Evolutionary conservation across 345 rosid species (phyloP).

Genomic region (Eucalyptus fibrosa): DNA sequence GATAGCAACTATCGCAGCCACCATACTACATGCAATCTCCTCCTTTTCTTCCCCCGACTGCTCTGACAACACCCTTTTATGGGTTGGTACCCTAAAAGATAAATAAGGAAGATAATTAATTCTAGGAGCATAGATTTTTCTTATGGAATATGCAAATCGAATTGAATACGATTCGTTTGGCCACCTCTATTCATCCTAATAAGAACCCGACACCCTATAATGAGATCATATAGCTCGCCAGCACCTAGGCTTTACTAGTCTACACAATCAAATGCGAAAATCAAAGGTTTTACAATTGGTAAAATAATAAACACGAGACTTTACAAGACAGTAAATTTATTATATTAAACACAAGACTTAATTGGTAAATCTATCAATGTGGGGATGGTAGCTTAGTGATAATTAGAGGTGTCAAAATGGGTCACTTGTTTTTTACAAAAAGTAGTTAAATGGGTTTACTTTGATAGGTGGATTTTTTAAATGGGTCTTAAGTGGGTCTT

Average conservation of each 20-base stretch:
- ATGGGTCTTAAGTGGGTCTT: rapidly evolving
- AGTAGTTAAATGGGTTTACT: too few relatives aligned
- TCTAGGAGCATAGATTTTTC: neutral
- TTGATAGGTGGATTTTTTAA: too few relatives aligned
- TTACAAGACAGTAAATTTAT: neutral
- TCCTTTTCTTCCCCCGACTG: neutral
- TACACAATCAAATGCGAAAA: neutral
- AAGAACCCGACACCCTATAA: neutral
- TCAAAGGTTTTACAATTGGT: neutral
- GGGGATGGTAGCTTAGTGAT: neutral
- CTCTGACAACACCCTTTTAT: neutral
- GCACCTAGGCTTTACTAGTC: neutral
- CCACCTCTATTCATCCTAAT: neutral
- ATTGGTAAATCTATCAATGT: neutral
- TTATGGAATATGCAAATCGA: neutral
- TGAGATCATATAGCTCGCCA: neutral
- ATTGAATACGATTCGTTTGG: neutral
- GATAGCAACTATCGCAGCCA: neutral
- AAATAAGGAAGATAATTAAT: too few relatives aligned
- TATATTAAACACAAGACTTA: neutral
- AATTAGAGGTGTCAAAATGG: too few relatives aligned
- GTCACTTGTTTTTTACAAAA: too few relatives aligned
- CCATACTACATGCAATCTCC: neutral
- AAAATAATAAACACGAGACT: neutral
- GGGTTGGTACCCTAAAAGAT: neutral